Evolutionary conservation across 345 rosid species (phyloP).

Genomic region (Salix suchowensis): DNA sequence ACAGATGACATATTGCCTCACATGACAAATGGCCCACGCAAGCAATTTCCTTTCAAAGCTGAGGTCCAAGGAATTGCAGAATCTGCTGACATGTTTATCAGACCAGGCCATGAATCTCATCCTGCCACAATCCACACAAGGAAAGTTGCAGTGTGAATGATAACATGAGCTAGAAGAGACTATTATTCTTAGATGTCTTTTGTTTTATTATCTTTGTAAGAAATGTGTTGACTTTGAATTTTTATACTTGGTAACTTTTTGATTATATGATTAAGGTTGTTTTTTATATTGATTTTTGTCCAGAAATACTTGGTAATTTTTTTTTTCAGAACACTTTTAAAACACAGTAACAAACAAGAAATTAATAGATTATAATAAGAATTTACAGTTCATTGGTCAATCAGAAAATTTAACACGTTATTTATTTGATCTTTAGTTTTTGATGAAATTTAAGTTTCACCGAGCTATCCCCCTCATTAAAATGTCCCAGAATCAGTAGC

Average conservation of each 20-base stretch:
- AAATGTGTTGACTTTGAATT: not conserved
- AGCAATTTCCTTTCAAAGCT: conserved; percentile 54
- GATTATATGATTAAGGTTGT: no score
- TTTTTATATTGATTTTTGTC: no score
- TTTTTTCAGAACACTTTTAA: no score
- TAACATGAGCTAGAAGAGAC: not conserved
- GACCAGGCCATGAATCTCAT: conserved; percentile 46
- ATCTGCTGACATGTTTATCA: conserved; percentile 42
- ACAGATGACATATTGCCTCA: conserved; percentile 45
- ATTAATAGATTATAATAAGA: not conserved
- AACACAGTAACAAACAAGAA: no score
- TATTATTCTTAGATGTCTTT: no score
- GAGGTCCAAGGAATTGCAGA: conserved; percentile 55
- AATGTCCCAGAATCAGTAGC: not conserved
- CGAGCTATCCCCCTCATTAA: not conserved
- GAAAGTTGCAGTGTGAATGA: conserved; percentile 49
- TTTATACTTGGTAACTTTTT: no score
- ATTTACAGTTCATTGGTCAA: not conserved
- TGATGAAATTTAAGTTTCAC: not conserved
- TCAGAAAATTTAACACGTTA: not conserved
- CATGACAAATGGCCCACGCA: conserved; percentile 40
- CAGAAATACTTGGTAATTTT: no score
- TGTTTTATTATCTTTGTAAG: not conserved
- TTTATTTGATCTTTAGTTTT: not conserved
- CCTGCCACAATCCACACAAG: conserved; percentile 38